Conservation (phyloP, 2,329 filamentous ascomycete genomes). For the Penicillium palitans region DNA sequence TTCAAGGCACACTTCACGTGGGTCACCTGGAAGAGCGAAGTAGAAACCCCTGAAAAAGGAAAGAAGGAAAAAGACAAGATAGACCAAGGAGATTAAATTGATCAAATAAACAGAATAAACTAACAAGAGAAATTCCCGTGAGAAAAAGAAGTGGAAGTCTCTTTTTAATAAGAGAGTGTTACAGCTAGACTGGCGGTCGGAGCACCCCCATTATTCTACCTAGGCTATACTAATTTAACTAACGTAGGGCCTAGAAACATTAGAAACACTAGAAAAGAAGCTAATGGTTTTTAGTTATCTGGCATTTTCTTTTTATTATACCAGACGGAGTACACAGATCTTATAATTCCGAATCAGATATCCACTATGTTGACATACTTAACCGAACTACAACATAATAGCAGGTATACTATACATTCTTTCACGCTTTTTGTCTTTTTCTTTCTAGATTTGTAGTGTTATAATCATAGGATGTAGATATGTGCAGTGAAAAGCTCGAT, state of each 20-base stretch:
- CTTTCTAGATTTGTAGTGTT: neutral
- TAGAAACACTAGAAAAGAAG: neutral
- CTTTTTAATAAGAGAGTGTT: slow-evolving; percentile 1
- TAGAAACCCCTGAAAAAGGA: neutral
- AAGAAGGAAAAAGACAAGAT: neutral
- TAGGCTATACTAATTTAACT: neutral
- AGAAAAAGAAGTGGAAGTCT: slow-evolving; percentile 1
- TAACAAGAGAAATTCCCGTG: neutral
- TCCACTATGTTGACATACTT: neutral
- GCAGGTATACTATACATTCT: neutral
- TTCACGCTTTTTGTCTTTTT: neutral
- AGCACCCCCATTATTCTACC: neutral
- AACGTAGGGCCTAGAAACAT: neutral
- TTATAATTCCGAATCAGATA: neutral
- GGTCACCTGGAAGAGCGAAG: neutral
- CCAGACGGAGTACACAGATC: neutral
- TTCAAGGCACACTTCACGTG: neutral
- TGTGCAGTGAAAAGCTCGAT: neutral
- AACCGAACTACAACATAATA: neutral
- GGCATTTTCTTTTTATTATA: too few species aligned
- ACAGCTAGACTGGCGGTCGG: slow-evolving; percentile 4
- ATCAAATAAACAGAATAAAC: neutral
- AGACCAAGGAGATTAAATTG: neutral
- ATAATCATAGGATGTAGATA: neutral
- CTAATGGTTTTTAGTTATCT: neutral